A percentile compares a stretch with the other conserved stretches of the same genome.
These are phyloP conservation scores for Nepenthes mirabilis DNA, from an alignment of 148 eudicot genomes.

Conservation along the genomic window DNA sequence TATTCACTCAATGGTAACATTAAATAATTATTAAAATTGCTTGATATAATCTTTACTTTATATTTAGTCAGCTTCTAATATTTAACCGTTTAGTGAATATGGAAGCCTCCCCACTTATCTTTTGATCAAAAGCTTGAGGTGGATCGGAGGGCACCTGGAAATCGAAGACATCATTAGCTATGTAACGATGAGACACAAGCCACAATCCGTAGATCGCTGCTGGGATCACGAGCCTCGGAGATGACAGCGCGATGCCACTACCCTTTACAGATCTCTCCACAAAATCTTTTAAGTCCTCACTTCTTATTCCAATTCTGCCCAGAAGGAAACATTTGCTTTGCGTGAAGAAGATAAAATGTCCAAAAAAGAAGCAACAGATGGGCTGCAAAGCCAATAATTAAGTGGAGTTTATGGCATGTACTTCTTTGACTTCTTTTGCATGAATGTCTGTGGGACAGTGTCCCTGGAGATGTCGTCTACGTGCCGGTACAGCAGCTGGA, in stretches of 20 bases:
- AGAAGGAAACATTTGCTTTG: not conserved
- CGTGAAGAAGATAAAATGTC: not conserved
- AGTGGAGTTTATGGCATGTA: conserved; percentile 9
- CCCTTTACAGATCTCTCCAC: conserved; percentile 60
- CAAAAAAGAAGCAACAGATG: not conserved
- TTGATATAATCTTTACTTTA: no score
- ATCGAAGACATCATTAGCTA: conserved; percentile 52
- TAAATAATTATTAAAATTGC: no score
- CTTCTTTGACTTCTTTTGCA: conserved; percentile 62
- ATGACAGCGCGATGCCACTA: conserved; percentile 78
- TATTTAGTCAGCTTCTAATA: no score
- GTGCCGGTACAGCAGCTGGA: conserved; percentile 64
- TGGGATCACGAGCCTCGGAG: conserved; percentile 85
- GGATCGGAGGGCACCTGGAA: conserved; percentile 44
- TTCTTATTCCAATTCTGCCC: conserved; percentile 78
- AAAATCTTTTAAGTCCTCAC: conserved; percentile 56
- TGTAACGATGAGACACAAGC: conserved; percentile 54
- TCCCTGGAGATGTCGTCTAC: conserved; percentile 65
- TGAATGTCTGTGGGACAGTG: conserved; percentile 62
- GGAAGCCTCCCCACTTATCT: no score
- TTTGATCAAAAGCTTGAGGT: no score
- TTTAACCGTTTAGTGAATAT: no score
- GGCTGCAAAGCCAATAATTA: not conserved
- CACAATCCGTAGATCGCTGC: conserved; percentile 81
- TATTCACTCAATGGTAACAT: no score